These are phyloP conservation scores for Lactifluus pinguis DNA, from an alignment of 768 basidiomycete genomes.

Conservation along the genomic window DNA sequence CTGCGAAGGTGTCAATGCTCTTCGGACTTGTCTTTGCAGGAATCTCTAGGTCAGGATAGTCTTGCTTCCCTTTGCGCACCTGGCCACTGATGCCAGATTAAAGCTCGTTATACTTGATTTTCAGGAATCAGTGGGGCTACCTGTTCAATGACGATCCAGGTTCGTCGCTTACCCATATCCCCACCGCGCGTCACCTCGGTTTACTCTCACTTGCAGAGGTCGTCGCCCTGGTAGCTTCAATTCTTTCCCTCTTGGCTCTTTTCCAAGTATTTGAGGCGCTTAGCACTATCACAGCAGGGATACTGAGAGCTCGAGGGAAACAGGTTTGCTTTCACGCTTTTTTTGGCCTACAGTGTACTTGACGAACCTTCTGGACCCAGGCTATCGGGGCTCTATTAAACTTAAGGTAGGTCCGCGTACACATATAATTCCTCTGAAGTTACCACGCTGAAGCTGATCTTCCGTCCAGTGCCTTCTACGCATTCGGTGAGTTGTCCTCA, in stretches of 20 bases:
- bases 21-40: constrained; percentile 57
- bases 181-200: background rate
- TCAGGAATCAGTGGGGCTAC: constrained; percentile 42
- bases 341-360: background rate
- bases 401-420: constrained; percentile 40
- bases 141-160: constrained; percentile 51
- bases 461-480: constrained; percentile 56
- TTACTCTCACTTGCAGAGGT: constrained; percentile 22
- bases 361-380: constrained; percentile 26
- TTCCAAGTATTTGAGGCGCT: constrained; percentile 85
- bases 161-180: constrained; percentile 14
- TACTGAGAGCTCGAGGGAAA: constrained; percentile 77
- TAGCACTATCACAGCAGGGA: constrained; percentile 57
- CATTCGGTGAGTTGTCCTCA: constrained; percentile 40
- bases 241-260: constrained; percentile 57
- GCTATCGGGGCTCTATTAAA: constrained; percentile 72
- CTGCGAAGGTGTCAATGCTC: constrained; percentile 54
- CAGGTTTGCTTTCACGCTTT: constrained; percentile 34
- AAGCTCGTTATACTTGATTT: constrained; percentile 37
- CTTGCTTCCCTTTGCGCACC: background rate
- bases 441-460: constrained; percentile 8
- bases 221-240: constrained; percentile 40
- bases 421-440: constrained; percentile 1
- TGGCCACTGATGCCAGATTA: background rate
- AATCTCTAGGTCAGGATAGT: constrained; percentile 46